Evolutionary conservation across 345 rosid genomes (phyloP).

Genomic region (Mallotus nudiflorus): DNA sequence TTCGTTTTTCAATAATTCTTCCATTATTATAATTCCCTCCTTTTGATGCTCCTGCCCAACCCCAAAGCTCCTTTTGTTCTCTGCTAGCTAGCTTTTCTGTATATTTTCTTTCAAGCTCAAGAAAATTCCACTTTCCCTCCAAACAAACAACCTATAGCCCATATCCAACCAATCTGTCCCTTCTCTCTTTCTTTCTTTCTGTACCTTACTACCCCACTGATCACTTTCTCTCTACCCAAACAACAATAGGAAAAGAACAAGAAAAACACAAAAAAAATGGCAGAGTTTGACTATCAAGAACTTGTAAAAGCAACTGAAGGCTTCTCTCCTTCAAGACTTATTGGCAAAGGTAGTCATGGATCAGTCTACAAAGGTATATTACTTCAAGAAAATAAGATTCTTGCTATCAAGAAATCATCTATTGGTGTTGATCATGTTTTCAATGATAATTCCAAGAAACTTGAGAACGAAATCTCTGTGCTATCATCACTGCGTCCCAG

Average conservation of each 20-base stretch:
- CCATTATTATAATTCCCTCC: constrained; percentile 28
- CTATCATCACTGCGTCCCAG: constrained; percentile 48
- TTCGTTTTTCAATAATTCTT: constrained; percentile 41
- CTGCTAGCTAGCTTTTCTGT: constrained; percentile 12
- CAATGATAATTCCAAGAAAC: constrained; percentile 44
- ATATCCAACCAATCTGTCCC: background rate
- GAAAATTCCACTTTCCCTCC: constrained; percentile 15
- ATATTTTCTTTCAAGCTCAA: constrained; percentile 13
- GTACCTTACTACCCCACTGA: background rate
- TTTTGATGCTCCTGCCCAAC: constrained; percentile 24
- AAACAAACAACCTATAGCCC: background rate
- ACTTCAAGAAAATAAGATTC: constrained; percentile 29
- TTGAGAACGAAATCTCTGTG: constrained; percentile 51
- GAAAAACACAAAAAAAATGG: constrained; percentile 11
- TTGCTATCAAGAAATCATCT: constrained; percentile 59
- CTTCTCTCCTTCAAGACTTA: constrained; percentile 55
- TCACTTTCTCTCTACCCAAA: background rate
- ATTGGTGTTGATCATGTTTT: constrained; percentile 17
- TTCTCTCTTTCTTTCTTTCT: background rate
- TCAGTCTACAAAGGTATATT: constrained; percentile 50
- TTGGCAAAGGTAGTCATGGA: constrained; percentile 89
- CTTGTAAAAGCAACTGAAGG: constrained; percentile 49
- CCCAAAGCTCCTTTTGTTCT: constrained; percentile 40
- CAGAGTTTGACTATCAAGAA: constrained; percentile 50
- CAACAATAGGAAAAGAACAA: background rate